phyloP scores from a whole-genome alignment of 2,329 filamentous ascomycete genomes.

The Pseudogymnoascus sp. region DNA sequence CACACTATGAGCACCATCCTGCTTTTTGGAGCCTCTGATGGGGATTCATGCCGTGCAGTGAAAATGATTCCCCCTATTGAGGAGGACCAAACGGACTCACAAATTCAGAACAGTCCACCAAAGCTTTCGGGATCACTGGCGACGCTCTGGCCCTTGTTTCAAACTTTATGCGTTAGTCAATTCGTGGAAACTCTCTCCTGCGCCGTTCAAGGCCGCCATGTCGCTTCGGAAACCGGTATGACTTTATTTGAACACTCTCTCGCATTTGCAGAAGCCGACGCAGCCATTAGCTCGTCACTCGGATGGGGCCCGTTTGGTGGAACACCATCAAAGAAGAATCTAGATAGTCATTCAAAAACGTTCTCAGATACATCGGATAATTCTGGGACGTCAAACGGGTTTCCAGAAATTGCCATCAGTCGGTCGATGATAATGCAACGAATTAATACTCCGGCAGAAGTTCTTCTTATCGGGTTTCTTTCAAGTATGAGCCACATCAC shows the following conservation, averaged over 20 bases:
- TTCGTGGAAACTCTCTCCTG: constrained; percentile 85
- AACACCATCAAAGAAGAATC: constrained; percentile 16
- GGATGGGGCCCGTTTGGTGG: constrained; percentile 52
- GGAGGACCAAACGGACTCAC: constrained; percentile 33
- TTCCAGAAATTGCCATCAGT: constrained; percentile 42
- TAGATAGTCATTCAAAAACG: neutral
- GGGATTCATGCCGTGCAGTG: constrained; percentile 65
- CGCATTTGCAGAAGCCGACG: constrained; percentile 91
- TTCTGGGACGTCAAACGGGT: constrained; percentile 23
- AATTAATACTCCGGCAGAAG: constrained; percentile 83
- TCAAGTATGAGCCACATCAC: constrained; percentile 82
- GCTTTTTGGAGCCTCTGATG: constrained; percentile 65
- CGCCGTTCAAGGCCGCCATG: constrained; percentile 73
- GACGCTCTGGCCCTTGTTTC: constrained; percentile 65
- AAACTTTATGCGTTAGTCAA: constrained; percentile 64
- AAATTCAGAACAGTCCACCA: constrained; percentile 11
- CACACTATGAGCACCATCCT: constrained; percentile 64
- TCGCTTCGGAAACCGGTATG: constrained; percentile 86
- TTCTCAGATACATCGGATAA: constrained; percentile 13
- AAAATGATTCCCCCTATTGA: constrained; percentile 57
- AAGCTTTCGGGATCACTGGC: constrained; percentile 62
- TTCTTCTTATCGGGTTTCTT: constrained; percentile 78
- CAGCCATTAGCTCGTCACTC: constrained; percentile 72
- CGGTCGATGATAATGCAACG: constrained; percentile 63
- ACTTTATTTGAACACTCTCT: constrained; percentile 93